Base-by-base conservation (phyloP, 345 rosid genomes). In the Microcos paniculata region DNA sequence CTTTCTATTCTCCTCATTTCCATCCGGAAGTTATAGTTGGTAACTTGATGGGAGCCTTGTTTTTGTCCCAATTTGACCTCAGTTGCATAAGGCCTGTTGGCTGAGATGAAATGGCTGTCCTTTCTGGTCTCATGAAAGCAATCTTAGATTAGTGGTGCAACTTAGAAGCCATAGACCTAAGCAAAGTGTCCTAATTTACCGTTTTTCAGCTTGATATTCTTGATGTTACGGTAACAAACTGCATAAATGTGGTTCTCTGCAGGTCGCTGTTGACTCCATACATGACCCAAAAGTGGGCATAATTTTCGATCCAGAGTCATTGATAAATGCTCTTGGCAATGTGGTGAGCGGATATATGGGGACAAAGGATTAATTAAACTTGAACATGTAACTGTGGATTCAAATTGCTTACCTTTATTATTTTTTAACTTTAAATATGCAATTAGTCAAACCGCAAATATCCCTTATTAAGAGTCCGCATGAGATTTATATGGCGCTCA, bases 231-330 rank as follows among this genome's bases (percentile, higher is more conserved):
- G 62, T 57, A 40, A 24, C 24, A 55, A 28, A 53, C 35, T 56
- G 35, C 19, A 49, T 11, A 24, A 77, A 38, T 18, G 38, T 51
- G 48, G 53, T 38, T 40, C 38, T 72, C 58, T 79, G 82, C 93
- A 94, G 98, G 84, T 91, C 48, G 52, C 78, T 23, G 93, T 94
- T 45, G 90, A 91, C 74, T 85, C 84, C 57, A 38, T 84, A 23
- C 58, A 40, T 42, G 91, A 92, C 77, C 84, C 90, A 5, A 91
- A 90, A 80, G 88, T 84, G 26, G 93, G 97, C 9, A 26, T 86
- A 62, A 79, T 89, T 76, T 94, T 92, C 72, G 81, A 91, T 62
- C 90, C 97, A 0, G 81, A 80, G 69, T 87, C 97, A 0, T 82
- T 94, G 73, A 92, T 90, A 59, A 78, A 81, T 62, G 86, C 94